A percentile compares a stretch with the other conserved stretches of the same genome.
These are phyloP conservation scores for Ceratocystis harringtonii DNA, from an alignment of 2,329 filamentous ascomycete genomes.

Conservation along the genomic window DNA sequence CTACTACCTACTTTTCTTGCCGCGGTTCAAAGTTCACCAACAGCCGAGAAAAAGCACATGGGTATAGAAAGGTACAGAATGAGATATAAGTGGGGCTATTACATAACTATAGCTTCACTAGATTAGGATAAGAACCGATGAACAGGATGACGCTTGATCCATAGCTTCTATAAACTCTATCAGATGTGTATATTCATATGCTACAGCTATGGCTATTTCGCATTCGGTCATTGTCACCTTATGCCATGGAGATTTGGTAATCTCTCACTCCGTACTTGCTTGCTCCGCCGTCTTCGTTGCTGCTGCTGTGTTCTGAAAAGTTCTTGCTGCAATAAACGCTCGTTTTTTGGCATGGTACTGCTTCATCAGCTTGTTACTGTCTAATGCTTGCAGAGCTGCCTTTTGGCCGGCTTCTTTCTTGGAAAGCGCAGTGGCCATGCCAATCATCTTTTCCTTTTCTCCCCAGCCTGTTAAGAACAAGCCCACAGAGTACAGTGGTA, in stretches of 20 bases:
- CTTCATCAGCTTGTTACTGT: slow-evolving; percentile 49
- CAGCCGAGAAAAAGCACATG: background rate
- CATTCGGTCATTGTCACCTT: background rate
- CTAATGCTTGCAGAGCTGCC: slow-evolving; percentile 48
- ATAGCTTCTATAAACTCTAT: background rate
- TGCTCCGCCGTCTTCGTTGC: slow-evolving; percentile 4
- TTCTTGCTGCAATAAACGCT: slow-evolving; percentile 26
- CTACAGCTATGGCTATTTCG: background rate
- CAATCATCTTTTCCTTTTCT: slow-evolving; percentile 45
- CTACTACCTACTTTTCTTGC: background rate
- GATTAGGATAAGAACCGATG: too few relatives aligned
- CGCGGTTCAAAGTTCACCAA: slow-evolving; percentile 7
- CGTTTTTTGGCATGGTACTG: slow-evolving; percentile 34
- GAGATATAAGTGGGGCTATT: background rate
- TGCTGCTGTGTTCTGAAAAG: background rate
- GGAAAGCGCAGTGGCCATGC: slow-evolving; percentile 45
- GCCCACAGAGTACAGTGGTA: slow-evolving; percentile 47
- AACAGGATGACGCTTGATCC: too few relatives aligned
- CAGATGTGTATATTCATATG: background rate
- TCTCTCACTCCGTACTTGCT: background rate
- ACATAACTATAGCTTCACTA: too few relatives aligned
- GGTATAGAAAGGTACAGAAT: background rate
- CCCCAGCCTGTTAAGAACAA: slow-evolving; percentile 56
- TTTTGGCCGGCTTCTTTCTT: slow-evolving; percentile 56
- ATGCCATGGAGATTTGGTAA: background rate